Evolutionary conservation across 306 rosid species (phyloP).

Genomic region (Senna tora): DNA sequence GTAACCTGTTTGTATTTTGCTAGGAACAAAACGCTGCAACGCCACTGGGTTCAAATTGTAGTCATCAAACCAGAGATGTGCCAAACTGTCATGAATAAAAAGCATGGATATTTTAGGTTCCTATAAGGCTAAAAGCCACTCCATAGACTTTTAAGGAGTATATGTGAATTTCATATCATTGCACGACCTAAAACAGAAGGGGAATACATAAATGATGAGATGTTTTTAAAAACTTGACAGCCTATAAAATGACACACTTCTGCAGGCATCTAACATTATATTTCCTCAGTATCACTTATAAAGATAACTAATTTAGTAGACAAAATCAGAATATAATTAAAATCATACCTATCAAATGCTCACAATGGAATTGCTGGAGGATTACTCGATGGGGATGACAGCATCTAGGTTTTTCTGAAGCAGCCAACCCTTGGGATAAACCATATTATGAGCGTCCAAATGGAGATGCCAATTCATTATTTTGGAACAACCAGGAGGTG

Average conservation of each 20-base stretch:
- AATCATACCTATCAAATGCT: constrained; percentile 65
- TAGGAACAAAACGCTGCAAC: constrained; percentile 32
- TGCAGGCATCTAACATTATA: constrained; percentile 30
- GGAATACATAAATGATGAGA: neutral
- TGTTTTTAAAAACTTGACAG: constrained; percentile 11
- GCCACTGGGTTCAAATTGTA: constrained; percentile 40
- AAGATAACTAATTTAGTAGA: constrained; percentile 27
- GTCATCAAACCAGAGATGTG: constrained; percentile 41
- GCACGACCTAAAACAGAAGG: neutral
- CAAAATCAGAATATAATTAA: constrained; percentile 28
- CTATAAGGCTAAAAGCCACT: constrained; percentile 7
- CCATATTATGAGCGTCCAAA: constrained; percentile 55
- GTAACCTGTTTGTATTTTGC: constrained; percentile 44
- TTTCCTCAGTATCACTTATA: constrained; percentile 8
- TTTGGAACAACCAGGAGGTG: constrained; percentile 63
- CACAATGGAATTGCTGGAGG: constrained; percentile 42
- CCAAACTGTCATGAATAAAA: constrained; percentile 51
- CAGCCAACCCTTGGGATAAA: constrained; percentile 88
- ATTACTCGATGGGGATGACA: constrained; percentile 63
- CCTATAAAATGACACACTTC: constrained; percentile 28
- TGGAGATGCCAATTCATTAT: constrained; percentile 98
- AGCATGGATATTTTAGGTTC: constrained; percentile 25
- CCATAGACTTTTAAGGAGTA: constrained; percentile 11
- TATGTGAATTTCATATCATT: constrained; percentile 22
- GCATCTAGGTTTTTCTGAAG: constrained; percentile 77